Conservation (phyloP, 768 basidiomycete species). For the Panaeolus papilionaceus region DNA sequence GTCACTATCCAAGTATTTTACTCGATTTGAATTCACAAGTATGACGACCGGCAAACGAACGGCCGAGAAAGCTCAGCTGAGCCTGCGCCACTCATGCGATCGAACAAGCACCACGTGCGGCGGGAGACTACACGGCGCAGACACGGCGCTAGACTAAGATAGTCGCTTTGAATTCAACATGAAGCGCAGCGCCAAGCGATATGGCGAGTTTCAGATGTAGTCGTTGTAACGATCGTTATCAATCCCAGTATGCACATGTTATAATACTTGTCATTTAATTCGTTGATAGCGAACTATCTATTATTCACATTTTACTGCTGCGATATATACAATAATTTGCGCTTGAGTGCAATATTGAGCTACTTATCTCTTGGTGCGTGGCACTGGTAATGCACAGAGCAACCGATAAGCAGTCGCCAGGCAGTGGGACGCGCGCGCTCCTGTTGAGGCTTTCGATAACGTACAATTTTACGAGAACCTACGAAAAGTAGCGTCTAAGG, state of each 20-base stretch:
- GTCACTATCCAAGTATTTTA: constrained; percentile 35
- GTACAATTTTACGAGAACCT: no score
- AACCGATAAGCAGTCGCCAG: neutral
- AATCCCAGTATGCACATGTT: constrained; percentile 9
- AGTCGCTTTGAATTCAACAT: neutral
- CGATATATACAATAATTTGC: neutral
- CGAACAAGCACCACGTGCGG: neutral
- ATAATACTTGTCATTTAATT: neutral
- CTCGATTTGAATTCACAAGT: constrained; percentile 22
- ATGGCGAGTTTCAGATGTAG: neutral
- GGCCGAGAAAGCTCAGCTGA: neutral
- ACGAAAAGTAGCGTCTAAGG: no score
- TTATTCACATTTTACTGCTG: neutral
- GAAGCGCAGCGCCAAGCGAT: neutral
- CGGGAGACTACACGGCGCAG: neutral
- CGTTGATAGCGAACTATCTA: neutral
- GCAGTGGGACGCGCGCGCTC: no score
- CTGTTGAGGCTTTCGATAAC: no score
- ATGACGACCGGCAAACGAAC: neutral
- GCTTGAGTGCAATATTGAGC: neutral
- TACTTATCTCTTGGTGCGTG: neutral
- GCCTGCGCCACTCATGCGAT: neutral
- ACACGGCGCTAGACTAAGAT: neutral
- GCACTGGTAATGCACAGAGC: neutral
- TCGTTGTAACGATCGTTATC: neutral